Evolutionary conservation across 139 green algal species (phyloP), one percentile per base, ranked within the genome.

Genomic region (Tetradesmus obliquus): DNA sequence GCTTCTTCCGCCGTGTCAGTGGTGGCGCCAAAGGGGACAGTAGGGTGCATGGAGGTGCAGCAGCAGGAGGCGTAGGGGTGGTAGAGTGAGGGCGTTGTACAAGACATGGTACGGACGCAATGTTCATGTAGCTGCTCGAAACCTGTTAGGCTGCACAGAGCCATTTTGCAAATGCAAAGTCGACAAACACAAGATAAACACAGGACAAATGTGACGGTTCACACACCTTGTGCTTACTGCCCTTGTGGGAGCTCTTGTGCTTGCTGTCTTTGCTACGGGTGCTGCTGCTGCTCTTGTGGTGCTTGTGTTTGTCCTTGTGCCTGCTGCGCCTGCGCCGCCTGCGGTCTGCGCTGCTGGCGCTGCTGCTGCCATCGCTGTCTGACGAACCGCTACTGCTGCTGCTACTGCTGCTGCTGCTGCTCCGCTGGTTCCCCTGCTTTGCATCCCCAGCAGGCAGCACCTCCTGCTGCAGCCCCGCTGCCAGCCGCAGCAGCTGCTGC

Each of bases 311-410:
- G 79, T 55, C 71, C 32, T 81, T 91, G 76, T 82, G 91, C 71
- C 79, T 79, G 53, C 57, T 89, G 19, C 72, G 45, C 15, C 89
- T 92, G 74, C 72, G 79, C 17, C 60, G 12, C 54, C 71, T 80
- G 69, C 79, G 58, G 24, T 54, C 76, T 0, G 20, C 17, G 57
- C 62, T 87, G 79, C 74, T 91, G 22, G 74, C 83, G 76, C 81
- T 88, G 72, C 89, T 94, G 89, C 89, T 92, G 66, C 32, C 32
- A 69, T 71, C n/a, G 69, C 55, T 53, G 20, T 55, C 72, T 22
- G 10, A 53, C 45, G 57, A 86, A 60, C 24, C 88, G 12, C 87
- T 91, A 82, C 84, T 91, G 84, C 55, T 83, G 62, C 45, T 80
- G 9, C 54, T 66, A 15, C 71, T 92, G 1, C 60, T 54, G 9